Conservation (phyloP, 805 yeast species). For the Kluyveromyces aestuarii region DNA sequence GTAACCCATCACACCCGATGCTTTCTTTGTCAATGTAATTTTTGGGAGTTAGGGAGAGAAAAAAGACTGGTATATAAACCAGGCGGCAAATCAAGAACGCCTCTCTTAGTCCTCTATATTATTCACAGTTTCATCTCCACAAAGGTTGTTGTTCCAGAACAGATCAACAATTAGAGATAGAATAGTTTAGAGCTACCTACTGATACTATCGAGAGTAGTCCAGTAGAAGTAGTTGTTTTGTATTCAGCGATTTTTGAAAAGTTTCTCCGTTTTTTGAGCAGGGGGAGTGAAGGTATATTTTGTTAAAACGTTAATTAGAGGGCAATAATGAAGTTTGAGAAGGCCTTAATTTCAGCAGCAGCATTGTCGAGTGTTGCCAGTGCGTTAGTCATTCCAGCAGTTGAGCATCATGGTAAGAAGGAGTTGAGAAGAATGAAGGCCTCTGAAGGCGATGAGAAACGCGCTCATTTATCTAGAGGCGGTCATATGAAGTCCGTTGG, state of each 20-base stretch:
- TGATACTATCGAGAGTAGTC: too few species aligned
- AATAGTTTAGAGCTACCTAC: neutral
- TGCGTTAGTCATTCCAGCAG: slow-evolving; percentile 57
- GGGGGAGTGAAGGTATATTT: too few species aligned
- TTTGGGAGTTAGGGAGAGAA: neutral
- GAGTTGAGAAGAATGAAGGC: neutral
- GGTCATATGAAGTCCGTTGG: neutral
- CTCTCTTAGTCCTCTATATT: too few species aligned
- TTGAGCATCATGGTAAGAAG: slow-evolving; percentile 9
- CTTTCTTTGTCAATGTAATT: neutral
- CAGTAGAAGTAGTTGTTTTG: too few species aligned
- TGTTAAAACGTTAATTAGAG: neutral
- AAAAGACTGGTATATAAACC: neutral
- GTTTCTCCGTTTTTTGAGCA: too few species aligned
- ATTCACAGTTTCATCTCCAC: too few species aligned
- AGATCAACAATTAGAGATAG: neutral
- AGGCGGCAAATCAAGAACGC: neutral
- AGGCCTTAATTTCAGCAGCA: slow-evolving; percentile 25
- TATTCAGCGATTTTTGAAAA: too few species aligned
- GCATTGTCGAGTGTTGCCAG: slow-evolving; percentile 33
- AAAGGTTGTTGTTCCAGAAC: neutral
- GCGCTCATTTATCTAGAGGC: neutral
- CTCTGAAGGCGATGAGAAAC: slow-evolving; percentile 1
- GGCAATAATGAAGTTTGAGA: slow-evolving; percentile 14
- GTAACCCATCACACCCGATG: neutral